phyloP scores from a whole-genome alignment of 331 rosid species.

The Rhamnella rubrinervis region DNA sequence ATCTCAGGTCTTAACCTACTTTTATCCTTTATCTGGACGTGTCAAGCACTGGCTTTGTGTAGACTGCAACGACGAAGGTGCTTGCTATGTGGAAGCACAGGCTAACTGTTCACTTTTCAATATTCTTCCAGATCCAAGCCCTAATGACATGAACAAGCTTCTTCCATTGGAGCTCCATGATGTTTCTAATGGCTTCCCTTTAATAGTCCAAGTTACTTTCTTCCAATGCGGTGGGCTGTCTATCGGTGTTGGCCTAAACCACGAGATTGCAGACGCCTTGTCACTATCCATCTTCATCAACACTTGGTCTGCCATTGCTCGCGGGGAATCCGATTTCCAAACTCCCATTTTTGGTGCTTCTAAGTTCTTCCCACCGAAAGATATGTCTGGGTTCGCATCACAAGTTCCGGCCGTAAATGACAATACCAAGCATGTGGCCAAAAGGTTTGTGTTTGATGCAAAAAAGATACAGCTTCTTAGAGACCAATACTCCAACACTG shows the following conservation, averaged over 20 bases:
- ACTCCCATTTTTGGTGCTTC: slow-evolving; percentile 11
- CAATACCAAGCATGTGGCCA: slow-evolving; percentile 2
- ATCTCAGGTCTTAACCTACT: slow-evolving; percentile 40
- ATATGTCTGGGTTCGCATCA: neutral
- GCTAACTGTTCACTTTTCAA: slow-evolving; percentile 23
- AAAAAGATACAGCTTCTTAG: slow-evolving; percentile 11
- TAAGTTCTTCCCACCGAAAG: slow-evolving; percentile 14
- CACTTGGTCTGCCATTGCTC: slow-evolving; percentile 12
- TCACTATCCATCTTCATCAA: slow-evolving; percentile 22
- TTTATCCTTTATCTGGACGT: slow-evolving; percentile 51
- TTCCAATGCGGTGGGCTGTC: slow-evolving; percentile 23
- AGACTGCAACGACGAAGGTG: slow-evolving; percentile 55
- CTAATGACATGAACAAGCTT: slow-evolving; percentile 33
- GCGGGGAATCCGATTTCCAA: neutral
- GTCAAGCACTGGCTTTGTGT: slow-evolving; percentile 17
- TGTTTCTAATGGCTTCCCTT: slow-evolving; percentile 4
- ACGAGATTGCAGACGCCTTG: slow-evolving; percentile 23
- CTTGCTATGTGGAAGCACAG: slow-evolving; percentile 32
- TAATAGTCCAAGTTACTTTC: slow-evolving; percentile 17
- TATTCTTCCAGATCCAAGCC: slow-evolving; percentile 33
- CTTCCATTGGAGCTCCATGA: slow-evolving; percentile 39
- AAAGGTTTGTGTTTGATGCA: slow-evolving; percentile 25
- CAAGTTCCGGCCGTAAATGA: neutral
- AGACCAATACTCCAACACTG: neutral
- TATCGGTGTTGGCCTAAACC: slow-evolving; percentile 13